Conservation (phyloP, 306 rosid species). For the Vigna trinervia region DNA sequence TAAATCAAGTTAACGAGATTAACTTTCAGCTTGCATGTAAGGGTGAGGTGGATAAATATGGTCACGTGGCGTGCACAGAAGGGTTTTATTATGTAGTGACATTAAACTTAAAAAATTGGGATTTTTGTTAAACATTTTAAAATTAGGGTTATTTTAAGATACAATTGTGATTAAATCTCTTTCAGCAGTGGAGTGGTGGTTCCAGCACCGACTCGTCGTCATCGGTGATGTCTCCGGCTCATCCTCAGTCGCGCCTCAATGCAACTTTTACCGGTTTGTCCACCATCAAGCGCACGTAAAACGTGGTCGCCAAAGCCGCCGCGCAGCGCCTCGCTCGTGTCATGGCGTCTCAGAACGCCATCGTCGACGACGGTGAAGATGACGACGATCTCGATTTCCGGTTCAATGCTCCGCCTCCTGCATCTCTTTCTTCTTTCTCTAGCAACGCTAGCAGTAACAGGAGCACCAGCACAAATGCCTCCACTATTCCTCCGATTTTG, state of each 20-base stretch:
- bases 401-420: conserved; percentile 58
- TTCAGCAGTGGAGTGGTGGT: conserved; percentile 78
- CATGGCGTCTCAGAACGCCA: conserved; percentile 81
- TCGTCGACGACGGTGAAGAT: conserved; percentile 61
- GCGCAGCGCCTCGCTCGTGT: conserved; percentile 97
- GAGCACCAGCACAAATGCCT: conserved; percentile 41
- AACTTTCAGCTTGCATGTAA: too few species aligned
- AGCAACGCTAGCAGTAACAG: conserved; percentile 38
- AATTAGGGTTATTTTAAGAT: too few species aligned
- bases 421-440: conserved; percentile 57
- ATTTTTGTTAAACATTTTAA: too few species aligned
- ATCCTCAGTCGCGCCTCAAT: conserved; percentile 70
- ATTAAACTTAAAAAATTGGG: too few species aligned
- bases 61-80: too few species aligned
- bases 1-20: too few species aligned
- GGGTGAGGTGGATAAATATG: too few species aligned
- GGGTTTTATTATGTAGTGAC: too few species aligned
- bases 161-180: too few species aligned
- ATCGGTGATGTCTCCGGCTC: conserved; percentile 89
- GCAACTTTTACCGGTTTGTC: conserved; percentile 60
- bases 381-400: conserved; percentile 82
- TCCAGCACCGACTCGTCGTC: conserved; percentile 87
- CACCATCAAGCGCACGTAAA: conserved; percentile 87
- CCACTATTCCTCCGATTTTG: conserved; percentile 65
- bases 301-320: conserved; percentile 91